Percentiles rank a stretch among this genome's conserved stretches.
phyloP scores from a whole-genome alignment of 371 early-diverging fungal genomes.

The Rhizopus microsporus region DNA sequence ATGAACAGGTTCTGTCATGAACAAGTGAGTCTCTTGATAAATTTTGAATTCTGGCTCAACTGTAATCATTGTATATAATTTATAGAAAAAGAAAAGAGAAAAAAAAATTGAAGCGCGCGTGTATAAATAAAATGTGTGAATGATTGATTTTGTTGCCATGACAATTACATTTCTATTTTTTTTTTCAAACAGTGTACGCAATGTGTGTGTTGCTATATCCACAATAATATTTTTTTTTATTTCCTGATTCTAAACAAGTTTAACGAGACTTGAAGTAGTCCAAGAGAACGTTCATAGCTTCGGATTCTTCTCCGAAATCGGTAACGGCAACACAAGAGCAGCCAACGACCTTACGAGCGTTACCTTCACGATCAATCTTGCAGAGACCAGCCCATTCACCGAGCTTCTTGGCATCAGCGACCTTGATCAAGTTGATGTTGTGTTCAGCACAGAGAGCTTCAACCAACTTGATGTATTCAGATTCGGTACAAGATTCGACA shows the following conservation, averaged over 20 bases:
- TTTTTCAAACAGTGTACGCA: background rate
- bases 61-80: background rate
- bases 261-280: conserved; percentile 51
- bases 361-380: conserved; percentile 99
- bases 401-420: conserved; percentile 96
- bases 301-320: conserved; percentile 98
- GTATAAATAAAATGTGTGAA: no score
- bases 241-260: background rate
- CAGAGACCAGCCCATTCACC: conserved; percentile 99
- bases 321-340: conserved; percentile 96
- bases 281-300: conserved; percentile 95
- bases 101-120: no score
- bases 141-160: no score
- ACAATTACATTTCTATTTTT: no score
- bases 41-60: conserved; percentile 34
- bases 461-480: conserved; percentile 93
- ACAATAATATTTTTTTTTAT: conserved; percentile 4
- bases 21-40: conserved; percentile 46
- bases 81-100: no score
- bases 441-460: conserved; percentile 98
- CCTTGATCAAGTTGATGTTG: conserved; percentile 98
- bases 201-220: background rate
- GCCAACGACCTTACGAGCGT: conserved; percentile 97
- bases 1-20: conserved; percentile 38
- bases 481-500: conserved; percentile 94